Evolutionary conservation across 495 filamentous ascomycete species (phyloP).

Genomic region (Neurospora sp.): DNA sequence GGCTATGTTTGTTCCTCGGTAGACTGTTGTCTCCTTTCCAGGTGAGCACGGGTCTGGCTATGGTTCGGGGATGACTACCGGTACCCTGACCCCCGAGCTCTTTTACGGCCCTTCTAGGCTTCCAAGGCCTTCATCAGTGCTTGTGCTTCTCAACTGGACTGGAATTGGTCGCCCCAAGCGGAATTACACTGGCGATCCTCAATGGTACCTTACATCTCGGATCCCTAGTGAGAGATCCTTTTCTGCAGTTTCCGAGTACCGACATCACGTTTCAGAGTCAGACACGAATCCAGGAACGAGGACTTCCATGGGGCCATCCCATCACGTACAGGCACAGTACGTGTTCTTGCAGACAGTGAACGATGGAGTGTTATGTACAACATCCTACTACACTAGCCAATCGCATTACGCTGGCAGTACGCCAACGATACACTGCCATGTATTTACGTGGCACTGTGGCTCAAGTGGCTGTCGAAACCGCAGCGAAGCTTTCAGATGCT

Average conservation of each 20-base stretch:
- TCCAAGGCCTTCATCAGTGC: background rate
- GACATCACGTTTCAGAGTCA: conserved; percentile 1
- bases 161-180: background rate
- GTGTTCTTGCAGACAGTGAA: background rate
- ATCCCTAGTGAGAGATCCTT: background rate
- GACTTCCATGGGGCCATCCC: background rate
- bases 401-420: background rate
- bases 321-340: background rate
- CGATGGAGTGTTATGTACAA: background rate
- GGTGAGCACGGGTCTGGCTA: background rate
- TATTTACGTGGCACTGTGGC: background rate
- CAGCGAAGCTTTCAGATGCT: background rate
- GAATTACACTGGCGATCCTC: background rate
- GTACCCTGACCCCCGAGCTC: background rate
- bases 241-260: background rate
- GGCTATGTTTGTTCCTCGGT: background rate
- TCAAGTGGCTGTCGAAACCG: background rate
- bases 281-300: background rate
- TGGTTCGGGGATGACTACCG: background rate
- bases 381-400: background rate
- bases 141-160: background rate
- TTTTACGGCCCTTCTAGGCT: background rate
- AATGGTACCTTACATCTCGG: background rate
- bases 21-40: background rate
- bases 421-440: background rate